Evolutionary conservation across 495 filamentous ascomycete species (phyloP).

Genomic region (Pyrenopolyporus hunteri): DNA sequence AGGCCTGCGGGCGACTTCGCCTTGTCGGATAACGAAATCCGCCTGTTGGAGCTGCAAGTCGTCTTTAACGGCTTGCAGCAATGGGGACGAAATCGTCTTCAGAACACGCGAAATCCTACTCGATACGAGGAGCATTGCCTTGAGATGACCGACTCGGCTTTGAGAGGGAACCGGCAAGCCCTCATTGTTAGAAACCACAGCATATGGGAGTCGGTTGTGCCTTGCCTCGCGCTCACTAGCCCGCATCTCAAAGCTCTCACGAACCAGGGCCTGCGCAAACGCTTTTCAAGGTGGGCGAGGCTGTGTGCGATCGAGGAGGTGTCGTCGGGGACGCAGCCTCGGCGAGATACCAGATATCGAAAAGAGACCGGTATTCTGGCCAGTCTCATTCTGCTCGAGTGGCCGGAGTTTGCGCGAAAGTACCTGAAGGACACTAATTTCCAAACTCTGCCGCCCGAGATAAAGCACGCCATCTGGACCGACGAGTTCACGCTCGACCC

Average conservation of each 20-base stretch:
- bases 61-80: constrained; percentile 33
- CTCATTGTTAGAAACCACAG: constrained; percentile 9
- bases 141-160: constrained; percentile 16
- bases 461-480: constrained; percentile 24
- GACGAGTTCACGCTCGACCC: constrained; percentile 18
- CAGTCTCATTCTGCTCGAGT: constrained; percentile 20
- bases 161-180: constrained; percentile 7
- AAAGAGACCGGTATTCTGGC: constrained; percentile 17
- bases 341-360: too few relatives aligned
- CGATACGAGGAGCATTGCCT: constrained; percentile 37
- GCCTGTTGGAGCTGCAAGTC: constrained; percentile 30
- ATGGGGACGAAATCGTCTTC: constrained; percentile 4
- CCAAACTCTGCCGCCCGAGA: constrained; percentile 2
- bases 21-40: constrained; percentile 20
- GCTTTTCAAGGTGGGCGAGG: constrained; percentile 14
- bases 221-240: constrained; percentile 7
- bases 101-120: not conserved
- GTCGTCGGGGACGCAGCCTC: not conserved
- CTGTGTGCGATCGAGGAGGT: constrained; percentile 9
- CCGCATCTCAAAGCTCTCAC: constrained; percentile 3
- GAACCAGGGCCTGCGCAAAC: not conserved
- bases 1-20: constrained; percentile 31
- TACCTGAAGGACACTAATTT: constrained; percentile 10
- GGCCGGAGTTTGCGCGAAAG: constrained; percentile 32
- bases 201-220: constrained; percentile 13